Evolutionary conservation across 495 filamentous ascomycete species (phyloP).

Genomic region (Penicillium salamii): DNA sequence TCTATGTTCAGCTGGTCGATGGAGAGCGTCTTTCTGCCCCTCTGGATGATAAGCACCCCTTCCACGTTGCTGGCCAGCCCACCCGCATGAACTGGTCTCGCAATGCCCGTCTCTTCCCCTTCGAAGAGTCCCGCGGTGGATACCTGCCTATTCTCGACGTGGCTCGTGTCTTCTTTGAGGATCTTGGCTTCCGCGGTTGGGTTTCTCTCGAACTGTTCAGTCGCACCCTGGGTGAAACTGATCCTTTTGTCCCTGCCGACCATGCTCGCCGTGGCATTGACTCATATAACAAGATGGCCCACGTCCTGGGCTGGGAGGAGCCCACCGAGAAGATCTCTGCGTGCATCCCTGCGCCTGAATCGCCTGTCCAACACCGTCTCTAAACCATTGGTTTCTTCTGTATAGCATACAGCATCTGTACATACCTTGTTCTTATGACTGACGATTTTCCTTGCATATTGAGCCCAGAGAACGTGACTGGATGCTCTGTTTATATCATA

Average conservation of each 20-base stretch:
- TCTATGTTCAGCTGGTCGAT: conserved; percentile 79
- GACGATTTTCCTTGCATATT: not conserved
- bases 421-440: not conserved
- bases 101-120: conserved; percentile 74
- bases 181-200: conserved; percentile 69
- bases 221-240: conserved; percentile 56
- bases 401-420: conserved; percentile 1
- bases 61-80: conserved; percentile 60
- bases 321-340: conserved; percentile 4
- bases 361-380: conserved; percentile 26
- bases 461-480: not conserved
- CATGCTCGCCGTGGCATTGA: conserved; percentile 63
- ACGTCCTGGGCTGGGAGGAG: conserved; percentile 28
- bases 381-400: conserved; percentile 1
- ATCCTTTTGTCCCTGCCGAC: conserved; percentile 52
- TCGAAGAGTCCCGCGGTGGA: conserved; percentile 65
- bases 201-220: conserved; percentile 80
- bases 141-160: conserved; percentile 68
- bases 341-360: conserved; percentile 7
- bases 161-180: conserved; percentile 58
- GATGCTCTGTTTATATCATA: no score
- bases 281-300: conserved; percentile 58
- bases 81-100: conserved; percentile 77
- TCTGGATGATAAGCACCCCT: conserved; percentile 60
- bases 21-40: conserved; percentile 62